Percentiles rank a stretch among this genome's conserved stretches.
These are phyloP conservation scores for Aspergillus egyptiacus DNA, from an alignment of 495 filamentous ascomycete genomes.

Conservation along the genomic window DNA sequence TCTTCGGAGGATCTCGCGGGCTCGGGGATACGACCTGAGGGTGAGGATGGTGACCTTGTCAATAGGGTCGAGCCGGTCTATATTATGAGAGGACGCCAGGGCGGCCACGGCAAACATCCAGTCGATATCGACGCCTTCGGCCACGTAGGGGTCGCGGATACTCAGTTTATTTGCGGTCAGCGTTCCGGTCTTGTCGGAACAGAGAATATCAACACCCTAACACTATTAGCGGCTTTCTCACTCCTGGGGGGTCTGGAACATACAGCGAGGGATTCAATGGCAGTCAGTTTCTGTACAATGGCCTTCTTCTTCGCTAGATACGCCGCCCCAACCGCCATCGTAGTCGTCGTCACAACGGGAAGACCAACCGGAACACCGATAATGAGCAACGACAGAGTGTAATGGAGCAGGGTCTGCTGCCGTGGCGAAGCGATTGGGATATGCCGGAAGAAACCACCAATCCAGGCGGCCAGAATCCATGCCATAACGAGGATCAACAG, in stretches of 20 bases:
- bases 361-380: conserved; percentile 96
- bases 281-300: conserved; percentile 92
- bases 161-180: conserved; percentile 67
- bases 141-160: conserved; percentile 65
- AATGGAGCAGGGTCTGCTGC: conserved; percentile 53
- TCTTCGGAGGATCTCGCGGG: conserved; percentile 55
- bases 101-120: conserved; percentile 73
- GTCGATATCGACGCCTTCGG: conserved; percentile 64
- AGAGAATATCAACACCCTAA: conserved; percentile 87
- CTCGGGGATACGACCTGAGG: conserved; percentile 60
- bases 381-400: conserved; percentile 71
- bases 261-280: conserved; percentile 85
- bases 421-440: conserved; percentile 58
- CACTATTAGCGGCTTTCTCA: conserved; percentile 4
- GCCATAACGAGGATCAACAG: conserved; percentile 62
- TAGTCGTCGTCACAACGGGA: conserved; percentile 90
- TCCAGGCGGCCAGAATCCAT: conserved; percentile 63
- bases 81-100: conserved; percentile 67
- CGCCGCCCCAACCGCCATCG: conserved; percentile 92
- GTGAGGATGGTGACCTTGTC: conserved; percentile 68
- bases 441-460: conserved; percentile 66
- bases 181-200: conserved; percentile 85
- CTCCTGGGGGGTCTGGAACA: not conserved
- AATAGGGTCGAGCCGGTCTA: conserved; percentile 66
- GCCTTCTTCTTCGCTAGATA: conserved; percentile 94